A percentile compares a stretch with the other conserved stretches of the same genome.
phyloP scores from a whole-genome alignment of 805 yeast species.

The Sugiyamaella smithiae region DNA sequence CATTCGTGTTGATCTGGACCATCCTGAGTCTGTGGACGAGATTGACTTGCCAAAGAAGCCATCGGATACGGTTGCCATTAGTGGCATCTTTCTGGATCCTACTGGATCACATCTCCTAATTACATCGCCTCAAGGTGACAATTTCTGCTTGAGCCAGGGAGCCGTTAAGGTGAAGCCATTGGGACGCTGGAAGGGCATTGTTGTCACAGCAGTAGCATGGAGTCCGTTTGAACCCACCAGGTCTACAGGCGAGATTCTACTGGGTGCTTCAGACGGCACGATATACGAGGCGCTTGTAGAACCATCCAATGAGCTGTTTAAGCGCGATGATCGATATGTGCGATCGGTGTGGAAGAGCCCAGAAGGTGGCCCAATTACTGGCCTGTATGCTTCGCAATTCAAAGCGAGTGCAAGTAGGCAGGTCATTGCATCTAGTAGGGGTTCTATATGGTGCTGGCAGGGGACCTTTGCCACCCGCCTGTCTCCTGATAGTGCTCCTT shows the following conservation, averaged over 20 bases:
- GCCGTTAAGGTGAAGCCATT: constrained; percentile 43
- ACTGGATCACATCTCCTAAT: constrained; percentile 52
- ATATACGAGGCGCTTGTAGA: constrained; percentile 49
- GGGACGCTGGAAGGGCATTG: constrained; percentile 46
- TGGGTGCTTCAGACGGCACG: constrained; percentile 49
- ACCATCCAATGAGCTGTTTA: constrained; percentile 43
- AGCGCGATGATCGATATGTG: constrained; percentile 41
- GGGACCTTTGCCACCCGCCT: constrained; percentile 22
- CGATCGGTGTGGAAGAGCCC: constrained; percentile 42
- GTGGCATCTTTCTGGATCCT: constrained; percentile 47
- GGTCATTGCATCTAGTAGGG: constrained; percentile 23
- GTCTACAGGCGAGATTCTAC: constrained; percentile 46
- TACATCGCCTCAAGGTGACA: constrained; percentile 46
- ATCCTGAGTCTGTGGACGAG: constrained; percentile 57
- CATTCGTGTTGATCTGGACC: constrained; percentile 63
- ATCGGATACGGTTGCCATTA: constrained; percentile 31
- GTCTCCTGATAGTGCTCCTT: constrained; percentile 28
- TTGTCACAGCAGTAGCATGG: constrained; percentile 45
- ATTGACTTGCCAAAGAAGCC: constrained; percentile 33
- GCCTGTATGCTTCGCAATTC: constrained; percentile 20
- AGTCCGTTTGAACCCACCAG: constrained; percentile 36
- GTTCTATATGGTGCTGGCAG: constrained; percentile 28
- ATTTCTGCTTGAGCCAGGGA: constrained; percentile 46
- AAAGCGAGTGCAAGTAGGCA: constrained; percentile 15
- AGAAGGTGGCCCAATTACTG: constrained; percentile 26